These are phyloP conservation scores for Fusarium avenaceum DNA, from an alignment of 2,329 filamentous ascomycete species.

Conservation along the genomic window DNA sequence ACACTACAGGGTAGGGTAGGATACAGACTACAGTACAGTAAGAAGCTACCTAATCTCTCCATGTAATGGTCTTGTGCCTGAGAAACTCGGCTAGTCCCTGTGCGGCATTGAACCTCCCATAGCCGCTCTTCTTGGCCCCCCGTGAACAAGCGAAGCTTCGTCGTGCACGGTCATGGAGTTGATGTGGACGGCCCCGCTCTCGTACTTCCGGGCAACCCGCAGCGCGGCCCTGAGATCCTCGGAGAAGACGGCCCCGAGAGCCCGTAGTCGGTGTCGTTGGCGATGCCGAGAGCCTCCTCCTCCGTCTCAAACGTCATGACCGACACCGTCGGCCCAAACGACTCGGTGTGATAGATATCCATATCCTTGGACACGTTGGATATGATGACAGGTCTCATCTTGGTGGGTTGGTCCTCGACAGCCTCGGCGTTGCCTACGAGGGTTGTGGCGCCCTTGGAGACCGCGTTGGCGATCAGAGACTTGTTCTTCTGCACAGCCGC, in stretches of 20 bases:
- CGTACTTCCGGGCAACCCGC: conserved; percentile 69
- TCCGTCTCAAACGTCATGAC: conserved; percentile 73
- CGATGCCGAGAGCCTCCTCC: conserved; percentile 77
- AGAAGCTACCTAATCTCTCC: too few relatives aligned
- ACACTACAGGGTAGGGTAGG: too few relatives aligned
- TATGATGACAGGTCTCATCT: too few relatives aligned
- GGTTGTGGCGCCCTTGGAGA: too few relatives aligned
- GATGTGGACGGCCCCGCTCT: conserved; percentile 76
- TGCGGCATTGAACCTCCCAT: conserved; percentile 65
- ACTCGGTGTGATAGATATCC: neutral
- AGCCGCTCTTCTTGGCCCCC: conserved; percentile 74
- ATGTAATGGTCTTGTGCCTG: too few relatives aligned
- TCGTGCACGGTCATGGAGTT: conserved; percentile 76
- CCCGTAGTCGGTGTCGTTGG: conserved; percentile 86
- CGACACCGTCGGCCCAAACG: conserved; percentile 69
- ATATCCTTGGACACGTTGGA: too few relatives aligned
- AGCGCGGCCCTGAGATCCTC: conserved; percentile 71
- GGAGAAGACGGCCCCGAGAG: conserved; percentile 78
- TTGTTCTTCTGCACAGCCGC: too few relatives aligned
- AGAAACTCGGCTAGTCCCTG: conserved; percentile 56
- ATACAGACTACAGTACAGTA: too few relatives aligned
- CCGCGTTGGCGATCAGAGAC: too few relatives aligned
- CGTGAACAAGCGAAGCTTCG: conserved; percentile 72
- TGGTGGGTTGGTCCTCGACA: too few relatives aligned
- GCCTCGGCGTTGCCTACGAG: too few relatives aligned